phyloP scores from a whole-genome alignment of 108 stramenopile genomes.

The Thalassiosira profunda region DNA sequence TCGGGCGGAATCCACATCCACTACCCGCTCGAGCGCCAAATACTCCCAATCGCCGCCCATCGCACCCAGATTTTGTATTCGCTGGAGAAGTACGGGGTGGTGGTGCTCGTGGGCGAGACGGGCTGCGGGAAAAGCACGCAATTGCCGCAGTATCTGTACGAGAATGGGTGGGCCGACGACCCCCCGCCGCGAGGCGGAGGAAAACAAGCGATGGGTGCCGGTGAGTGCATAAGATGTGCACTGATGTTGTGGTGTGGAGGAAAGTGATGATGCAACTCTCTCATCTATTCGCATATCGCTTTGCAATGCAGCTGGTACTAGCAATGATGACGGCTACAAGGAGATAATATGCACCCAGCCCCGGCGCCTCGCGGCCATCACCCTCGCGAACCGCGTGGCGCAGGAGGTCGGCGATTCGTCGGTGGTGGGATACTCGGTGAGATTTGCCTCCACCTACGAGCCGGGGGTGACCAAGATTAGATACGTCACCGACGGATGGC shows the following conservation, averaged over 20 bases:
- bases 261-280: too few species aligned
- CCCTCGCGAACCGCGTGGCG: constrained; percentile 84
- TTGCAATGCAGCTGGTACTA: too few species aligned
- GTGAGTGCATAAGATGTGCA: too few species aligned
- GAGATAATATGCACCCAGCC: constrained; percentile 94
- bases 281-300: too few species aligned
- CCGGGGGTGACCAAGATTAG: constrained; percentile 66
- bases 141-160: constrained; percentile 92
- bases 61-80: constrained; percentile 78
- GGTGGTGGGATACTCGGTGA: constrained; percentile 81
- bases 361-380: constrained; percentile 89
- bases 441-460: constrained; percentile 75
- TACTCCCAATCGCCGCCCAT: constrained; percentile 87
- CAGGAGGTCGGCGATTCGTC: constrained; percentile 55
- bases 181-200: too few species aligned
- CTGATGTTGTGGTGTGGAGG: too few species aligned
- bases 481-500: constrained; percentile 93
- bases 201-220: too few species aligned
- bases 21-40: constrained; percentile 54
- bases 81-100: constrained; percentile 73
- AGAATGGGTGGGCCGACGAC: constrained; percentile 87
- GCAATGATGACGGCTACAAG: constrained; percentile 19
- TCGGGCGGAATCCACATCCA: not conserved
- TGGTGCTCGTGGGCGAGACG: constrained; percentile 96
- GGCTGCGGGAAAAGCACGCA: constrained; percentile 97